Evolutionary conservation across 176 grass and related monocot genomes (phyloP), one percentile per base, ranked within the genome.

Genomic region (Poa annua): DNA sequence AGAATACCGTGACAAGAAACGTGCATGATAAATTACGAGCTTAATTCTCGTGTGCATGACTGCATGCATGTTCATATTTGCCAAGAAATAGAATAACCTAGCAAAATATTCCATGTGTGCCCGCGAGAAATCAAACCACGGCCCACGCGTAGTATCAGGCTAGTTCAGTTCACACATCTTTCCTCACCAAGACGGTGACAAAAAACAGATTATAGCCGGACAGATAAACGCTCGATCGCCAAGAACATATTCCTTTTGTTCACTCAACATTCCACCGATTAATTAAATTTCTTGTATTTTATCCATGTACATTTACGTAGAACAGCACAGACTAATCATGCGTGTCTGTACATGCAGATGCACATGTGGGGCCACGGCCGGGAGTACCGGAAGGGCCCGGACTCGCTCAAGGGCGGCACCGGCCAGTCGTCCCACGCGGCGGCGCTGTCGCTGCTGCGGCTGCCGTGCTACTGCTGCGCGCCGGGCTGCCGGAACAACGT

Each of bases 291-390:
- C 49, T 39, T 70, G 35, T 7, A 22, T 57, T 24, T 8, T 59
- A 34, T 49, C 47, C 32, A 44, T 57, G 20, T 56, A 38, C 24
- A 21, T 70, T 66, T 57, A 71, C 65, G 22, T 59, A 62, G 3
- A 35, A 39, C 11, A 77, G 34, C 53, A 16, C 2, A 34, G 20
- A 41, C 53, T 42, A 75, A 75, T 13, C 50, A 19, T 36, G 64
- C 34, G 16, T 35, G 16, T 35, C 42, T 38, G 34, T 77, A 48
- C 51, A 42, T 73, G 74, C 86, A 99, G 97, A 99, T 99, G 97
- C 97, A 99, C 62, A 99, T 99, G 97, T 99, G 97, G 97, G 93
- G 97, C 63, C 97, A 99, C 83, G 97, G 97, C 3, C 86, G 92
- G 5, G 91, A 99, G 81, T 99, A 96, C 87, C 82, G 97, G 45